Evolutionary conservation across 2,329 filamentous ascomycete genomes (phyloP).

Genomic region (Epichloe baconii): DNA sequence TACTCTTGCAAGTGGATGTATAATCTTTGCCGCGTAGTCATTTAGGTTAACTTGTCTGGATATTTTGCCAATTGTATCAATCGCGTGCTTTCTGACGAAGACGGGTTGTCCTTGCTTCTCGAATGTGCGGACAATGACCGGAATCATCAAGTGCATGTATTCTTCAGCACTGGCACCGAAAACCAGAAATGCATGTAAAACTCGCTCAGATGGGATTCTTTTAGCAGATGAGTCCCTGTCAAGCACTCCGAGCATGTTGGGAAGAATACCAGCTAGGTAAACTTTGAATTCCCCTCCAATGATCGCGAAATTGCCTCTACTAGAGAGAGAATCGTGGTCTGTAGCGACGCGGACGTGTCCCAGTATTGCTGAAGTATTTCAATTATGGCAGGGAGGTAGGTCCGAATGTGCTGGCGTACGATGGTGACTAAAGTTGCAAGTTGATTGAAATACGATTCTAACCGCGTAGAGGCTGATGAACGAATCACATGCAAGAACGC

Average conservation of each 20-base stretch:
- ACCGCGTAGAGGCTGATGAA: conserved; percentile 59
- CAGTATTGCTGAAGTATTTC: conserved; percentile 82
- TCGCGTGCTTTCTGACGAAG: conserved; percentile 72
- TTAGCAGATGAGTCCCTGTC: conserved; percentile 70
- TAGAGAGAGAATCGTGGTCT: conserved; percentile 81
- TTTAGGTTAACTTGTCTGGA: conserved; percentile 95
- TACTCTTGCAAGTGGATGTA: conserved; percentile 81
- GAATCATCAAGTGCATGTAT: conserved; percentile 98
- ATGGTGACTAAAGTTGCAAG: conserved; percentile 86
- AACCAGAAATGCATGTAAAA: conserved; percentile 88
- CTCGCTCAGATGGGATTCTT: conserved; percentile 73
- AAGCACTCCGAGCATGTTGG: conserved; percentile 85
- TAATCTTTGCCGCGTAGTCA: conserved; percentile 91
- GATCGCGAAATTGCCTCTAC: conserved; percentile 91
- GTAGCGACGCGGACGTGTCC: conserved; percentile 66
- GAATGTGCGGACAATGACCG: conserved; percentile 86
- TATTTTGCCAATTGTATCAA: conserved; percentile 87
- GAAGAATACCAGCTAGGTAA: conserved; percentile 77
- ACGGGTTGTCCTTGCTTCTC: conserved; percentile 74
- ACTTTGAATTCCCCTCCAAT: conserved; percentile 97
- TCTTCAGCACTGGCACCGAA: conserved; percentile 94
- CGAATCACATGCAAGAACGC: conserved; percentile 85
- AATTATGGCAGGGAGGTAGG: conserved; percentile 73
- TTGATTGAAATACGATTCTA: conserved; percentile 97
- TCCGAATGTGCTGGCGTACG: conserved; percentile 89